Evolutionary conservation across 2,329 filamentous ascomycete species (phyloP), one percentile per base, ranked within the genome.

Genomic region (Hypoxylon sp.): DNA sequence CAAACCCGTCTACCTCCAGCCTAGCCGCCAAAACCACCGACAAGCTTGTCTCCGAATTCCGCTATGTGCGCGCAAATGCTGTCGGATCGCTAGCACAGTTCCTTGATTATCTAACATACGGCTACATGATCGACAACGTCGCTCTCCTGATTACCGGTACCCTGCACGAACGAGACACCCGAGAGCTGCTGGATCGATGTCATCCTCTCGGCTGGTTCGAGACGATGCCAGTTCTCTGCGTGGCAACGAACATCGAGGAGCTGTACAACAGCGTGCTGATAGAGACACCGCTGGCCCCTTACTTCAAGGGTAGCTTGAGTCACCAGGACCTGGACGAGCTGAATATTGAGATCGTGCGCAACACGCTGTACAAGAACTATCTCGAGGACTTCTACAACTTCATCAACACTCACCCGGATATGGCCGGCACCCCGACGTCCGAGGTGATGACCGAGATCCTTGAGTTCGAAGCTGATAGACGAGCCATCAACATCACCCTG

Each of bases 61-160:
- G 91, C 69, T 99, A 99, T 72, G 82, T 99, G 34, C 90, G 95
- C 63, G 91, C 92, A 57, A 96, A 99, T 69, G 90, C 93, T 19
- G 90, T 90, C 2, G 94, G 94, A 11, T 90, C 91, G 1, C 84
- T 97, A 26, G 88, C 92, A 57, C 91, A 90, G 70, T 99, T 99
- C 73, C 91, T 99, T 84, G 91, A 97, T 73, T 99, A 96, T 74
- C 79, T 99, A 55, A 99, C 94, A 1, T 99, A 99, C 72, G 93
- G 92, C 57, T 99, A 99, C 80, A 99, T 99, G 94, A 99, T 99
- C 74, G 94, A 99, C 76, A 99, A 99, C 67, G 91, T 99, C 43
- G 94, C 95, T 27, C 87, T 99, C 29, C 85, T 99, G 67, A 99
- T 99, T 73, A 99, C 94, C 15, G 94, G 94, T 57, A 99, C 94